These are phyloP conservation scores for Lecanicillium sp. DNA, from an alignment of 2,329 filamentous ascomycete species.

Conservation along the genomic window DNA sequence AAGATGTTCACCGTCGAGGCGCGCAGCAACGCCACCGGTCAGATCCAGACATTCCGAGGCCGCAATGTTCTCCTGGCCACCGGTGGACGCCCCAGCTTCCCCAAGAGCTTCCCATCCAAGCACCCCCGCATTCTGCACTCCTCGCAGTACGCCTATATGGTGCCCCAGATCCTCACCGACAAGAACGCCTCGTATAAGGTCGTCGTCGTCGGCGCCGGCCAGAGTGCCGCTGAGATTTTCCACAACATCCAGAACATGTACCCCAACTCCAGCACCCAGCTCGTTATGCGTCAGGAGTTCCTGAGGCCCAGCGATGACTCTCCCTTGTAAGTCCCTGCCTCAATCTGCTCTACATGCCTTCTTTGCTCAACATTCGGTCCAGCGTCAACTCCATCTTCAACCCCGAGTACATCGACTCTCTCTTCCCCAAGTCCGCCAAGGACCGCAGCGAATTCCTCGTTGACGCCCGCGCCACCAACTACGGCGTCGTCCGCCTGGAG, in stretches of 20 bases:
- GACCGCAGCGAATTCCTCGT: conserved; percentile 56
- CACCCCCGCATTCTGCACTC: conserved; percentile 79
- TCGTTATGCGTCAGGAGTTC: conserved; percentile 79
- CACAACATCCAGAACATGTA: conserved; percentile 78
- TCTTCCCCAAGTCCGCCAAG: conserved; percentile 61
- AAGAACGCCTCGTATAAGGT: conserved; percentile 59
- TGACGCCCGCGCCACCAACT: conserved; percentile 81
- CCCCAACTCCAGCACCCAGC: conserved; percentile 68
- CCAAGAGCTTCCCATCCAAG: conserved; percentile 59
- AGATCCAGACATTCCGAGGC: conserved; percentile 45
- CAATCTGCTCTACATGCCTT: conserved; percentile 7
- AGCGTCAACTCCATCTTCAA: conserved; percentile 97
- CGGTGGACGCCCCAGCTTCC: conserved; percentile 62
- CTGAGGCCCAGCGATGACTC: conserved; percentile 90
- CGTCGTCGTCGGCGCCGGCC: conserved; percentile 81
- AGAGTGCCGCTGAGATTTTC: conserved; percentile 94
- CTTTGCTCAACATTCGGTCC: too few species aligned
- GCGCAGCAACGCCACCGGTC: conserved; percentile 53
- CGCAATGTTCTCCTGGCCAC: conserved; percentile 60
- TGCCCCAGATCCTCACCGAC: conserved; percentile 54
- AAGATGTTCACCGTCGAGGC: conserved; percentile 64
- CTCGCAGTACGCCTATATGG: conserved; percentile 69
- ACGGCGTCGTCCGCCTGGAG: conserved; percentile 86
- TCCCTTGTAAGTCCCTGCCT: conserved; percentile 66
- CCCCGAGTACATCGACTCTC: conserved; percentile 70